phyloP scores from a whole-genome alignment of 164 flowering plant species.

The Magnolia officinalis region DNA sequence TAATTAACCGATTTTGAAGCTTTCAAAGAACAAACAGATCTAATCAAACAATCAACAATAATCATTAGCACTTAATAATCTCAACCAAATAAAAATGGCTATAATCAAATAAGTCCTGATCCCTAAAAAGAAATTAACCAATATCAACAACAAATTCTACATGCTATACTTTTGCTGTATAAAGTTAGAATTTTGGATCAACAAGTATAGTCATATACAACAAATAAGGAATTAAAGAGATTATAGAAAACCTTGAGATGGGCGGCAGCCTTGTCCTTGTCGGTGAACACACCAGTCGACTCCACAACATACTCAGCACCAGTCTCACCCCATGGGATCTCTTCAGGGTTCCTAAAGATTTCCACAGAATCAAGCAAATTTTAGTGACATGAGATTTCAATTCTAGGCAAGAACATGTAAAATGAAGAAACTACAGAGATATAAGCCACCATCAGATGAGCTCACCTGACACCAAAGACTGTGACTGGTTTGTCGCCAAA shows the following conservation, averaged over 20 bases:
- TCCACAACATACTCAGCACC: conserved; percentile 45
- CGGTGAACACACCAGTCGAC: conserved; percentile 71
- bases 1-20: too few relatives aligned
- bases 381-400: neutral
- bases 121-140: too few relatives aligned
- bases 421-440: neutral
- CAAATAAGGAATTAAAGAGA: neutral
- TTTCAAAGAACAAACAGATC: too few relatives aligned
- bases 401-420: neutral
- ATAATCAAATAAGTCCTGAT: too few relatives aligned
- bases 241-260: conserved; percentile 51
- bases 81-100: too few relatives aligned
- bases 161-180: too few relatives aligned
- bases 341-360: conserved; percentile 42
- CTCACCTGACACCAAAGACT: conserved; percentile 68
- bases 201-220: too few relatives aligned
- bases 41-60: too few relatives aligned
- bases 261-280: conserved; percentile 72
- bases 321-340: conserved; percentile 53
- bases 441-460: neutral
- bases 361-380: neutral
- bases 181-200: too few relatives aligned
- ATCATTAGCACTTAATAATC: too few relatives aligned
- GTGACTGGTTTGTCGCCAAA: conserved; percentile 73
- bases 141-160: too few relatives aligned